Conservation (phyloP, 1,284 basidiomycete genomes). For the Fomitopsis palustris region DNA sequence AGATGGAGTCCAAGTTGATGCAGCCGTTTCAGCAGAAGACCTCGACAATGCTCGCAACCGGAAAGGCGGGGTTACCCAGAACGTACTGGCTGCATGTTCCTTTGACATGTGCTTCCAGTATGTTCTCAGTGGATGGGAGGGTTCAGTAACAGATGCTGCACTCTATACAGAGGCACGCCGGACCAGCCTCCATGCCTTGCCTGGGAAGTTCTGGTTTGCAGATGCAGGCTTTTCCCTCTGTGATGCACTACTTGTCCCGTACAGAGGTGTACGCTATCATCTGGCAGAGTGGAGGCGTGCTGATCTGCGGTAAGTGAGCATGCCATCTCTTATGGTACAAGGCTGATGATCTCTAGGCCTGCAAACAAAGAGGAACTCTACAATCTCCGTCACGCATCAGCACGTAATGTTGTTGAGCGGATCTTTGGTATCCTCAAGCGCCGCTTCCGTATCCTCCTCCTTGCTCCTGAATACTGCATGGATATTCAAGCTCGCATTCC, state of each 20-base stretch:
- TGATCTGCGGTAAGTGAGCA: no score
- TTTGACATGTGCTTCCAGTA: constrained; percentile 32
- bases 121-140: constrained; percentile 35
- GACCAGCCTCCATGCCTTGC: constrained; percentile 1
- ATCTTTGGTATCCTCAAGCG: constrained; percentile 41
- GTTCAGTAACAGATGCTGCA: constrained; percentile 29
- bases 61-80: constrained; percentile 34
- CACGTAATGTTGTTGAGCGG: constrained; percentile 36
- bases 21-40: constrained; percentile 21
- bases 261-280: constrained; percentile 18
- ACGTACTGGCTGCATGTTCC: constrained; percentile 28
- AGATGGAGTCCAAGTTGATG: constrained; percentile 28
- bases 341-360: constrained; percentile 26
- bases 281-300: constrained; percentile 11
- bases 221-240: constrained; percentile 36
- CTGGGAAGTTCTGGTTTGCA: constrained; percentile 31
- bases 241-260: constrained; percentile 27
- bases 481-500: constrained; percentile 17
- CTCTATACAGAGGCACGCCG: constrained; percentile 17
- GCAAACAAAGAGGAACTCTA: constrained; percentile 35
- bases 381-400: constrained; percentile 36
- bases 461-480: constrained; percentile 14
- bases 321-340: no score
- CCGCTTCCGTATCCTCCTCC: constrained; percentile 8
- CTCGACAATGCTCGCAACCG: constrained; percentile 24